Base-by-base conservation (phyloP, 2,329 filamentous ascomycete species). In the Penicillium palitans region DNA sequence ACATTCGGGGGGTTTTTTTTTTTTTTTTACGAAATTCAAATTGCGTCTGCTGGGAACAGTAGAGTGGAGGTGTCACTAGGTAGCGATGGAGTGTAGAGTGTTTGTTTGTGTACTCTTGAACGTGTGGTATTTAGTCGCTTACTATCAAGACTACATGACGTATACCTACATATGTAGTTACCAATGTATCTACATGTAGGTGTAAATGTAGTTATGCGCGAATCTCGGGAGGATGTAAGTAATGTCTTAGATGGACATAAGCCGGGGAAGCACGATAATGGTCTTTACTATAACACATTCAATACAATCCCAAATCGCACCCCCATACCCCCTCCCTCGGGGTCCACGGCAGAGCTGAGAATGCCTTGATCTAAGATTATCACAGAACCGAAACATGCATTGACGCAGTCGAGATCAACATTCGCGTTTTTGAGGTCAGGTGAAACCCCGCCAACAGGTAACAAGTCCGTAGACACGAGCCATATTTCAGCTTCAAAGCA, bases 301-400 rank as follows among this genome's bases (percentile, higher is more conserved):
- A 37, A 39, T 27, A 46, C 6, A 45, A 45, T 45, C 25, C 15
- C 25, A 29, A 12, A 27, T 45, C 8, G 9, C 24, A 31, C 9
- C 27, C 17, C 19, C 6, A 47, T 37, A 17, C 7, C 24, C 24
- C 21, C 24, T 25, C 29, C 7, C 6, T 25, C 21, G 25, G 17
- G 19, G 27, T 44, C 25, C 12, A 31, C 9, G 10, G 15, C 15
- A 27, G 21, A 54, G 31, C 52, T 13, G 52, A 39, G 29, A 47
- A 44, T n/a, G 27, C 17, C 21, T 24, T 17, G 39, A 40, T 33
- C 33, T 33, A 25, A 37, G 46, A 24, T 48, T 31, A 55, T 37
- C 13, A 21, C 19, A 42, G 35, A 40, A 46, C 41, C 47, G 44
- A 42, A 42, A 58, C 50, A 48, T 54, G 42, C 55, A 48, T 41